Conservation (phyloP, 306 rosid species). For the cucumber (Cucumis sativus) region DNA sequence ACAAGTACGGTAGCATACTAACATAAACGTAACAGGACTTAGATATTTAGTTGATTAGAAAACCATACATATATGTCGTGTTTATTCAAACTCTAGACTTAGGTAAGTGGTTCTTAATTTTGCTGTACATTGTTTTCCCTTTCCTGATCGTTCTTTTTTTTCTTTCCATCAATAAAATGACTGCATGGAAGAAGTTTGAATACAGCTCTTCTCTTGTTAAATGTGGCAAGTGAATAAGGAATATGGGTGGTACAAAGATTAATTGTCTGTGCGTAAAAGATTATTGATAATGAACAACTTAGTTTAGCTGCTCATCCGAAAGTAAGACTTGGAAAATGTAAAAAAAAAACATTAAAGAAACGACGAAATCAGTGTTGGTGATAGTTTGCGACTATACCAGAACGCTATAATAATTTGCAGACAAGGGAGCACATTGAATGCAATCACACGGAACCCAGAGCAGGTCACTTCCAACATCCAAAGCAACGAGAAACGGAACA, state of each 20-base stretch:
- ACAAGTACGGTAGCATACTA: not conserved
- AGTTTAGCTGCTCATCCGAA: not conserved
- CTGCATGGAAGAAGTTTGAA: not conserved
- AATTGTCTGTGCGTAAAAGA: not conserved
- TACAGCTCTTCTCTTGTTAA: not conserved
- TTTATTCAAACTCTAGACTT: not conserved
- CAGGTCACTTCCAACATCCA: constrained; percentile 68
- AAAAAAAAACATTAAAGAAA: not conserved
- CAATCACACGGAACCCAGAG: constrained; percentile 85
- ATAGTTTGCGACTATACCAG: constrained; percentile 28
- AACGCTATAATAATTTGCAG: constrained; percentile 37
- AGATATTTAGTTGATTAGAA: not conserved
- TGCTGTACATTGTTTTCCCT: not conserved
- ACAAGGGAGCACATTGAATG: constrained; percentile 56
- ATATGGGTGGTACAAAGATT: not conserved
- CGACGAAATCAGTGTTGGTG: not conserved
- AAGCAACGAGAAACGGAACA: constrained; percentile 62
- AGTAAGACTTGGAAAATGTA: not conserved
- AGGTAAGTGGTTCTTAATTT: not conserved
- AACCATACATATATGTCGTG: not conserved
- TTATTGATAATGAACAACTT: not conserved
- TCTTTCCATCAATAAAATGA: not conserved
- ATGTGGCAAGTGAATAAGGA: not conserved
- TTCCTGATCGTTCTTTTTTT: not conserved
- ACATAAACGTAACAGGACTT: not conserved